These are phyloP conservation scores for Xylaria sp. DNA, from an alignment of 2,329 filamentous ascomycete species.

Conservation along the genomic window DNA sequence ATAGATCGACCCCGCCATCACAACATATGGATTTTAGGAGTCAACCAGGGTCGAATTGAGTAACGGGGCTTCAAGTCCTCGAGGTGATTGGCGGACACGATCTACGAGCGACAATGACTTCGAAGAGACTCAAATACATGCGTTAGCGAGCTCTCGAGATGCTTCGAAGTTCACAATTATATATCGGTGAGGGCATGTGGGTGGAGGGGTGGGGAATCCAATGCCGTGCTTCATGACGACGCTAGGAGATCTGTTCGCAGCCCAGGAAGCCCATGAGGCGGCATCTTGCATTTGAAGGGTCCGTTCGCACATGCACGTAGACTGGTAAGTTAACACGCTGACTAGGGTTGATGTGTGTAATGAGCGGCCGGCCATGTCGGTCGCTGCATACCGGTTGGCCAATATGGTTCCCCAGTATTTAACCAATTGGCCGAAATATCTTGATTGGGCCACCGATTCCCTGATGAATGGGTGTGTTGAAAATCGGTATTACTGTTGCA, in stretches of 20 bases:
- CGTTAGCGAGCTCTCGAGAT: not conserved
- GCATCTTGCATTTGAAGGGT: slow-evolving; percentile 16
- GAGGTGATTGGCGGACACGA: not conserved
- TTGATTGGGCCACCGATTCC: not conserved
- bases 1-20: slow-evolving; percentile 23
- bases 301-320: slow-evolving; percentile 15
- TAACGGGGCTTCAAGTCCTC: not conserved
- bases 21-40: not conserved
- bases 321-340: not conserved
- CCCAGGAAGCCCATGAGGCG: not conserved
- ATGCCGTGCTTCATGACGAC: not conserved
- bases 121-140: not conserved
- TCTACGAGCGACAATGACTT: not conserved
- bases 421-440: slow-evolving; percentile 13
- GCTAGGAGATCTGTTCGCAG: not conserved
- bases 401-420: too few species aligned
- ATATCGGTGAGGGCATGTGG: not conserved
- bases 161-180: not conserved
- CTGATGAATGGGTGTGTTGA: not conserved
- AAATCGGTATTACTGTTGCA: too few species aligned
- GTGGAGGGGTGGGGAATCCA: not conserved
- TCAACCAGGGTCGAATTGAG: not conserved
- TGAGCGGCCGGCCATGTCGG: too few species aligned
- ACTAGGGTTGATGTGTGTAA: not conserved
- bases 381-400: too few species aligned